Conservation (phyloP, 2,329 filamentous ascomycete genomes). For the Juglanconis sp. region DNA sequence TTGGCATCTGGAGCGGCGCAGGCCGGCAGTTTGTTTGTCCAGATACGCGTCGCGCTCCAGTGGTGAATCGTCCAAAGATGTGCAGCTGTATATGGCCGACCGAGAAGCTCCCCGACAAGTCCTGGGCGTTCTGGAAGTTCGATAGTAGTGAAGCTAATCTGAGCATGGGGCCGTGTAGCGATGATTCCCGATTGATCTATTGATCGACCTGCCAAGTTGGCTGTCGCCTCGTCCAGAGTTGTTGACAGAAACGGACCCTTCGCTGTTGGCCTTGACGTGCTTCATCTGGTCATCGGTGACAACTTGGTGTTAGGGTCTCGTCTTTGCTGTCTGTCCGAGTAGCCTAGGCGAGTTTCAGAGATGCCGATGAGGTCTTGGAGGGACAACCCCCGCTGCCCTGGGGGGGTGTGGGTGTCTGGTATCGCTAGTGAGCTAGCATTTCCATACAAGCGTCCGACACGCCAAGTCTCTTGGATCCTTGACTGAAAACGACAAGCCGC, state of each 20-base stretch:
- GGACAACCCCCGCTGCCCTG: background rate
- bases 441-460: slow-evolving; percentile 7
- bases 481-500: background rate
- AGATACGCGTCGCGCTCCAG: background rate
- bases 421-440: background rate
- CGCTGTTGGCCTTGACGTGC: background rate
- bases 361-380: background rate
- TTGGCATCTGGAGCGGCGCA: background rate
- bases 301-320: background rate
- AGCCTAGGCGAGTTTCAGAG: slow-evolving; percentile 11
- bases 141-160: background rate
- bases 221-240: background rate
- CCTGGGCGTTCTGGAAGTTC: background rate
- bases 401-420: background rate
- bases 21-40: background rate
- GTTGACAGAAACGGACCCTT: background rate
- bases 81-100: no score
- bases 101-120: no score
- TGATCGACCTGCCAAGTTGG: background rate
- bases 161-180: background rate
- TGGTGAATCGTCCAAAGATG: no score
- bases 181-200: background rate
- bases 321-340: background rate
- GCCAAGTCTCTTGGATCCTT: slow-evolving; percentile 6
- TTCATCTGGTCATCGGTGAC: background rate